Evolutionary conservation across 495 filamentous ascomycete genomes (phyloP).

Genomic region (Haplographium delicatum): DNA sequence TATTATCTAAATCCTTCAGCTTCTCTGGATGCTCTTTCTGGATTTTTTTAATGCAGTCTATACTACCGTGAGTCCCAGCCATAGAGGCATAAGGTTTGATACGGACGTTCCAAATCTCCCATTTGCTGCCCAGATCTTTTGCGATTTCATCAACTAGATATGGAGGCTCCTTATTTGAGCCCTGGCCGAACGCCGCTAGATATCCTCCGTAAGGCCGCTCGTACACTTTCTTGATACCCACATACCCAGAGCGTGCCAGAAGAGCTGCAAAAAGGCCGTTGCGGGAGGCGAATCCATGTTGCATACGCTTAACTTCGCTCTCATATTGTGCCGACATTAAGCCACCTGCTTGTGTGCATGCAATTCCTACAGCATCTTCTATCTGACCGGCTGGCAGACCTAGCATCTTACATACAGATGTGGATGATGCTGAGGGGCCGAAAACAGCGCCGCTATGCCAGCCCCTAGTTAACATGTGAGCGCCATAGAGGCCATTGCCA

Average conservation of each 20-base stretch:
- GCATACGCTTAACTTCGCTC: constrained; percentile 39
- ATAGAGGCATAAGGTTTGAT: constrained; percentile 39
- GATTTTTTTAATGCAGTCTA: constrained; percentile 29
- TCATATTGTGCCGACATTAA: constrained; percentile 42
- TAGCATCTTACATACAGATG: constrained; percentile 36
- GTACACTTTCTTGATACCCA: constrained; percentile 41
- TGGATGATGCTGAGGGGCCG: constrained; percentile 35
- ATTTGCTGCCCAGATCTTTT: constrained; percentile 33
- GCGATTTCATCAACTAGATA: constrained; percentile 29
- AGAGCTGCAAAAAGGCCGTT: constrained; percentile 39
- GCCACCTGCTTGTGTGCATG: constrained; percentile 37
- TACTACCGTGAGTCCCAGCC: constrained; percentile 30
- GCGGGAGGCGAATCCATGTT: constrained; percentile 42
- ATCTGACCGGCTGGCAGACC: constrained; percentile 26
- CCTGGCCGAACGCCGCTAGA: constrained; percentile 34
- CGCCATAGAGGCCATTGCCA: constrained; percentile 35
- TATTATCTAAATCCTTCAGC: constrained; percentile 17
- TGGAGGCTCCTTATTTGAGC: constrained; percentile 27
- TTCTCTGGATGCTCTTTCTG: constrained; percentile 26
- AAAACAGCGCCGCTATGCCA: constrained; percentile 45
- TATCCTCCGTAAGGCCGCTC: constrained; percentile 41
- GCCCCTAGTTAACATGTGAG: constrained; percentile 34
- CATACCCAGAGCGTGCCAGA: constrained; percentile 33
- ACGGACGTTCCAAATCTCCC: constrained; percentile 34
- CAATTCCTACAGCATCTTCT: constrained; percentile 37